Conservation (phyloP, 2,329 filamentous ascomycete genomes). For the Hysterium pulicare region DNA sequence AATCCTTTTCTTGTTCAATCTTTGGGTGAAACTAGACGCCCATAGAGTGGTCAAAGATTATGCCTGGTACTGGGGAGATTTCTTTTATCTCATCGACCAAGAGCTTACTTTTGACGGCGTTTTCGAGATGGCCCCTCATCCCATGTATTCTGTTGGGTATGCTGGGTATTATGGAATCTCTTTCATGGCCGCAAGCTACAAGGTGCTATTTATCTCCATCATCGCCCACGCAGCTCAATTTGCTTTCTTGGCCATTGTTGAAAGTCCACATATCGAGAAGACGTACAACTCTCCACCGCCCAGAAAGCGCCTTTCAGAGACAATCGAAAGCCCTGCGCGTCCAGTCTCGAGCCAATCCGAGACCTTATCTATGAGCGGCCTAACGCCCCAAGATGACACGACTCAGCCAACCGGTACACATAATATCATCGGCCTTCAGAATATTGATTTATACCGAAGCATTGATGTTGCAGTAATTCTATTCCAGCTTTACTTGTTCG, state of each 20-base stretch:
- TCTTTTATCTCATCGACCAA: conserved; percentile 98
- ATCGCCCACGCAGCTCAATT: conserved; percentile 92
- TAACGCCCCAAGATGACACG: conserved; percentile 40
- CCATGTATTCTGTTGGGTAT: conserved; percentile 98
- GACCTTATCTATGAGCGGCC: conserved; percentile 34
- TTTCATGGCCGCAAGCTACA: conserved; percentile 96
- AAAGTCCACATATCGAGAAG: conserved; percentile 97
- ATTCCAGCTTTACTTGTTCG: conserved; percentile 70
- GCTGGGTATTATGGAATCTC: conserved; percentile 98
- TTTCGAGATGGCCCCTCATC: conserved; percentile 97
- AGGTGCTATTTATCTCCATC: conserved; percentile 95
- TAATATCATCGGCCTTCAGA: conserved; percentile 76
- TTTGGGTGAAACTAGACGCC: conserved; percentile 98
- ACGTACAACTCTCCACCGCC: conserved; percentile 90
- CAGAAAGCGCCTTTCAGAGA: conserved; percentile 48
- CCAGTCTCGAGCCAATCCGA: conserved; percentile 36
- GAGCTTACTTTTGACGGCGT: conserved; percentile 97
- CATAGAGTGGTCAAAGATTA: conserved; percentile 98
- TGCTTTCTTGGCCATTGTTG: conserved; percentile 83
- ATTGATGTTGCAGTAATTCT: conserved; percentile 80
- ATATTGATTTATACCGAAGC: conserved; percentile 83
- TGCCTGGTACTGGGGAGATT: conserved; percentile 99
- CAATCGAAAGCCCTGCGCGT: conserved; percentile 37
- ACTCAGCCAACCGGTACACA: conserved; percentile 67
- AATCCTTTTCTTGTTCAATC: conserved; percentile 81